These are phyloP conservation scores for Achlya hypogyna DNA, from an alignment of 352 stramenopile species.

Conservation along the genomic window DNA sequence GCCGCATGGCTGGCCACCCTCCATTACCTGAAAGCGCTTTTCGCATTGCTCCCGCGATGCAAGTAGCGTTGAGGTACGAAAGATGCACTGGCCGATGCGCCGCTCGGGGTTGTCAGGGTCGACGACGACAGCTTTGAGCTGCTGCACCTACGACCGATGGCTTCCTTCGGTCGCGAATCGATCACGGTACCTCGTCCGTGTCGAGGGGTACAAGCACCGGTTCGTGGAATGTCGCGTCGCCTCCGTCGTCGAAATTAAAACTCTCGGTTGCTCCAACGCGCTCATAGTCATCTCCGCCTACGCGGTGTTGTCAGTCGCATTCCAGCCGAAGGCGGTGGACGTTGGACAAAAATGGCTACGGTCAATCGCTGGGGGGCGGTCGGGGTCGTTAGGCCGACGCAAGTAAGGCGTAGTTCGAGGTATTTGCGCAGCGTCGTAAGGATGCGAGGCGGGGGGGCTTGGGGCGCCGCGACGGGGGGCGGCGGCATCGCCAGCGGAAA, in stretches of 20 bases:
- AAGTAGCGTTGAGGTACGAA: background rate
- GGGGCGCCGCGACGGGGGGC: background rate
- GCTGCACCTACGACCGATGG: background rate
- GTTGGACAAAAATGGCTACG: background rate
- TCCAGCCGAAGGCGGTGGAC: background rate
- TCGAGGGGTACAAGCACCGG: background rate
- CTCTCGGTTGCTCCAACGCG: background rate
- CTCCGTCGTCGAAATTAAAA: background rate
- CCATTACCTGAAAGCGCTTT: background rate
- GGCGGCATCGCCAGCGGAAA: conserved; percentile 34
- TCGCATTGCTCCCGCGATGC: background rate
- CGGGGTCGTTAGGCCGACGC: background rate
- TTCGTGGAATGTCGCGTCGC: background rate
- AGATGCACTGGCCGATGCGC: background rate
- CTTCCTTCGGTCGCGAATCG: background rate
- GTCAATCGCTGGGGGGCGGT: background rate
- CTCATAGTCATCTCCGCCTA: background rate
- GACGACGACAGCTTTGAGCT: background rate
- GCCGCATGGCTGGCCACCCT: background rate
- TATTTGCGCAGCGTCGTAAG: conserved; percentile 28
- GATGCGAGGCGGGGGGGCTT: background rate
- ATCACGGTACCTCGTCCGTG: background rate
- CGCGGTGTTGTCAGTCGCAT: background rate
- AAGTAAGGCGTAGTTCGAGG: conserved; percentile 20
- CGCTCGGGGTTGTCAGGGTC: background rate